phyloP scores from a whole-genome alignment of 2,329 filamentous ascomycete species.

The Aspergillus felis region DNA sequence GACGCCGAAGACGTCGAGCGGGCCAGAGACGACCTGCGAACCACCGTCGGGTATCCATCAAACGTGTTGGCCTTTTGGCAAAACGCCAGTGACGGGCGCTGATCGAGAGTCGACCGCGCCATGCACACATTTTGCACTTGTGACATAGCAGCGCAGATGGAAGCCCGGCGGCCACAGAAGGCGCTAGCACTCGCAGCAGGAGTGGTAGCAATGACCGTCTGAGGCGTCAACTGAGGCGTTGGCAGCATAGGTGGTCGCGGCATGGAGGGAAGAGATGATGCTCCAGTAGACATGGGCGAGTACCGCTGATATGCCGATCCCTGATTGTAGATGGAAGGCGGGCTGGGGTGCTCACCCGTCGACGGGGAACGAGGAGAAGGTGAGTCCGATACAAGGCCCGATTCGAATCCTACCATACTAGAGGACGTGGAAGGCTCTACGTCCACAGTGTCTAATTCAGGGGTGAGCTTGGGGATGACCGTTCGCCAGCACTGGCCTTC shows the following conservation, averaged over 20 bases:
- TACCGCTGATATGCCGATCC: slow-evolving; percentile 27
- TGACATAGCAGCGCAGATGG: slow-evolving; percentile 57
- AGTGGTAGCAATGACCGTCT: slow-evolving; percentile 51
- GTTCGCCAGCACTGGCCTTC: slow-evolving; percentile 40
- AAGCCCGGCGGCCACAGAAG: slow-evolving; percentile 49
- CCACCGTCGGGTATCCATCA: slow-evolving; percentile 48
- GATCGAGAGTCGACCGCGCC: slow-evolving; percentile 55
- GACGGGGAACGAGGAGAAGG: slow-evolving; percentile 26
- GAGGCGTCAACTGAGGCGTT: slow-evolving; percentile 61
- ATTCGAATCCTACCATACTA: slow-evolving; percentile 23
- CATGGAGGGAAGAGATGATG: slow-evolving; percentile 52
- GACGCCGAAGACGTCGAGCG: slow-evolving; percentile 51
- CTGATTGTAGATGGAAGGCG: slow-evolving; percentile 23
- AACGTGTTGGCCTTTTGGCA: slow-evolving; percentile 35
- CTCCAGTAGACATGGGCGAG: slow-evolving; percentile 49
- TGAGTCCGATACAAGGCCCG: slow-evolving; percentile 21
- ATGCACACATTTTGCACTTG: slow-evolving; percentile 53
- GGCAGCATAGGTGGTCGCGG: slow-evolving; percentile 54
- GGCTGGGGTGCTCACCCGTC: slow-evolving; percentile 19
- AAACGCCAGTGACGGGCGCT: slow-evolving; percentile 39
- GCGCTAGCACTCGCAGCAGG: slow-evolving; percentile 58
- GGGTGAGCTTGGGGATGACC: slow-evolving; percentile 54
- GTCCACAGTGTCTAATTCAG: slow-evolving; percentile 52
- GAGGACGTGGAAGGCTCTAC: slow-evolving; percentile 30
- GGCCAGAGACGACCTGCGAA: slow-evolving; percentile 47